Conservation (phyloP, 2,329 filamentous ascomycete genomes). For the Fusarium anthophilum region DNA sequence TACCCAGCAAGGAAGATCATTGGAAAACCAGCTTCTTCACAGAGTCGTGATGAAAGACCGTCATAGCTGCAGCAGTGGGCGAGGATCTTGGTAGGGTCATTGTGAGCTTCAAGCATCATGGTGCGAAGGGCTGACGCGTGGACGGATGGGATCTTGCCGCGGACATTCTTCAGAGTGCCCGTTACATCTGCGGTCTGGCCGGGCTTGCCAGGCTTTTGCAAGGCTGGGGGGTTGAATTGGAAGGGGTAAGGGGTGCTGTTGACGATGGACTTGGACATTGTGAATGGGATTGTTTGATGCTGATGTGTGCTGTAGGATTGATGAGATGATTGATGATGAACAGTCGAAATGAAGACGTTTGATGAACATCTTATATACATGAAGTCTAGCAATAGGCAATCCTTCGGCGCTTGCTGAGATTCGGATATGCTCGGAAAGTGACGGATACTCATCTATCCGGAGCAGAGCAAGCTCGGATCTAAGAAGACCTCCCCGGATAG, state of each 20-base stretch:
- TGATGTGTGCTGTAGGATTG: neutral
- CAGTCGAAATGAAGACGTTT: rapidly evolving
- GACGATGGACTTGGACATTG: slow-evolving; percentile 41
- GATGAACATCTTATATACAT: neutral
- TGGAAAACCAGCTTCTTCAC: slow-evolving; percentile 57
- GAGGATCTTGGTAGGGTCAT: slow-evolving; percentile 54
- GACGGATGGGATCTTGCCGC: slow-evolving; percentile 46
- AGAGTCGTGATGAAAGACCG: slow-evolving; percentile 53
- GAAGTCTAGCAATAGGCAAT: rapidly evolving
- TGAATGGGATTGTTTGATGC: neutral
- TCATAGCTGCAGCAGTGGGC: slow-evolving; percentile 56
- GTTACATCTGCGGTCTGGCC: slow-evolving; percentile 15
- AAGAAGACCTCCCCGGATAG: neutral
- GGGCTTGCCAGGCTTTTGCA: slow-evolving; percentile 22
- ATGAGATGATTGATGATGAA: neutral
- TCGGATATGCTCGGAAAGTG: neutral
- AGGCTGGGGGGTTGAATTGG: slow-evolving; percentile 36
- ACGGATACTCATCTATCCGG: neutral
- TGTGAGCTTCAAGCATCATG: slow-evolving; percentile 53
- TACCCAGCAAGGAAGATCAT: slow-evolving; percentile 57
- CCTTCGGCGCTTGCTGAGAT: no score
- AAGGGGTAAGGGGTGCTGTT: slow-evolving; percentile 48
- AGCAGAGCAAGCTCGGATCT: neutral
- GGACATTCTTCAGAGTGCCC: slow-evolving; percentile 19
- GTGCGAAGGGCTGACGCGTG: slow-evolving; percentile 50